These are phyloP conservation scores for Pascua sp. DNA, from an alignment of 1,284 basidiomycete species.

Conservation along the genomic window DNA sequence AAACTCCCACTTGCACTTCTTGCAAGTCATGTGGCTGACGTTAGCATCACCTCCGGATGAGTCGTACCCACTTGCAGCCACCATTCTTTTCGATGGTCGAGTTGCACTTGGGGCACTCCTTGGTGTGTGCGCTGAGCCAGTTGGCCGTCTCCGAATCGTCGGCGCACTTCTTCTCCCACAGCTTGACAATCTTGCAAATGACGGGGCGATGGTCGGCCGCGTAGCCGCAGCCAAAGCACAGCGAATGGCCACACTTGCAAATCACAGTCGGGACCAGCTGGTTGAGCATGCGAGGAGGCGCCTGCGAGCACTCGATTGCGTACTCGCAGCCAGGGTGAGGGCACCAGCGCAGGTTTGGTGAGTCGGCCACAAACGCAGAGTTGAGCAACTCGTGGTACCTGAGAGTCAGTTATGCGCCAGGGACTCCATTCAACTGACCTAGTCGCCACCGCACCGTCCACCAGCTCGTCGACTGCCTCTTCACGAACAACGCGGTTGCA, in stretches of 20 bases:
- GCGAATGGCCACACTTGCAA: conserved; percentile 68
- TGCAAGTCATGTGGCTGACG: conserved; percentile 96
- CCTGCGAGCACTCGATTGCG: conserved; percentile 82
- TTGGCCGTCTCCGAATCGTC: conserved; percentile 98
- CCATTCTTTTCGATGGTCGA: conserved; percentile 99
- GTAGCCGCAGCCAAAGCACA: conserved; percentile 87
- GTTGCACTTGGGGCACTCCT: conserved; percentile 92
- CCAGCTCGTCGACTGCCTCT: conserved; percentile 53
- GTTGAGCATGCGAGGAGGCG: conserved; percentile 68
- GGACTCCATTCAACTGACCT: conserved; percentile 39
- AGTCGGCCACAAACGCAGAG: conserved; percentile 85
- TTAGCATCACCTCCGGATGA: not conserved
- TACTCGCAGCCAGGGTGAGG: conserved; percentile 69
- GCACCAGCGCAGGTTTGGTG: conserved; percentile 83
- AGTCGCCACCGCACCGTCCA: conserved; percentile 46
- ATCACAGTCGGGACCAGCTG: conserved; percentile 83
- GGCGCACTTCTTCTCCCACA: conserved; percentile 96
- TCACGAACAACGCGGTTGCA: conserved; percentile 70
- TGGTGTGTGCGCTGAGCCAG: conserved; percentile 99
- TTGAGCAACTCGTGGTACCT: conserved; percentile 84
- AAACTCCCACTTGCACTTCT: conserved; percentile 90
- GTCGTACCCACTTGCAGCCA: conserved; percentile 82
- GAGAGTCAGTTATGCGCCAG: conserved; percentile 12
- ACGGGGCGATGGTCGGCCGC: conserved; percentile 87
- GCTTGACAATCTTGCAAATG: conserved; percentile 79